These are phyloP conservation scores for Sugiyamaella xylanicola DNA, from an alignment of 1,139 yeast species.

Conservation along the genomic window DNA sequence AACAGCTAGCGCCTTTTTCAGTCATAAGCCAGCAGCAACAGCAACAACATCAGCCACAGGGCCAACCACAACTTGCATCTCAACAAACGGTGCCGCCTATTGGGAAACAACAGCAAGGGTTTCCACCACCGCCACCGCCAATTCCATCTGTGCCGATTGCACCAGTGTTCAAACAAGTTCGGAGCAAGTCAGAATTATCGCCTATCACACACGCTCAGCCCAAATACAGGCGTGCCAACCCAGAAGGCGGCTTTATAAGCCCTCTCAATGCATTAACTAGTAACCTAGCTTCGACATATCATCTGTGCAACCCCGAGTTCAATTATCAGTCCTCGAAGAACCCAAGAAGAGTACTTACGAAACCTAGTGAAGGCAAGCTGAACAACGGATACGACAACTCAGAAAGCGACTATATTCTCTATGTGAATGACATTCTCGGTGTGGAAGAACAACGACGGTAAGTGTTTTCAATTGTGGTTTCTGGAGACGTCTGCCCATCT, in stretches of 20 bases:
- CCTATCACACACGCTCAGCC: conserved; percentile 70
- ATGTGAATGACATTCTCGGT: conserved; percentile 92
- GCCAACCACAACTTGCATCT: neutral
- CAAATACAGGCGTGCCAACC: conserved; percentile 76
- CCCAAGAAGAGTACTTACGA: conserved; percentile 89
- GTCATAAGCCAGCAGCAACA: neutral
- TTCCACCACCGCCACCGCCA: conserved; percentile 9
- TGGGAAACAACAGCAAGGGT: conserved; percentile 7
- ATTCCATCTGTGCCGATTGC: conserved; percentile 39
- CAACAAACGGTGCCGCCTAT: neutral
- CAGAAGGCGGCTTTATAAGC: conserved; percentile 77
- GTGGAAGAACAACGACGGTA: conserved; percentile 68
- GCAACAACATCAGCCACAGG: conserved; percentile 8
- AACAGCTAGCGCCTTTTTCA: conserved; percentile 5
- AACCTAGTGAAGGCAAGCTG: conserved; percentile 80
- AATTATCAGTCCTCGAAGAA: conserved; percentile 82
- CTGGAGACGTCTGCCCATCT: too few species aligned
- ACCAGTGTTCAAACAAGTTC: conserved; percentile 50
- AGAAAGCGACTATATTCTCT: conserved; percentile 86
- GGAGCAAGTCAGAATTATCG: conserved; percentile 55
- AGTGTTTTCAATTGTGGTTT: neutral
- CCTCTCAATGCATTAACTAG: conserved; percentile 83
- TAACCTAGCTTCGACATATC: conserved; percentile 75
- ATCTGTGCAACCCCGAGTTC: conserved; percentile 85
- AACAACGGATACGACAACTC: conserved; percentile 89